Evolutionary conservation across 768 basidiomycete genomes (phyloP).

Genomic region (Phylloporus arenicola): DNA sequence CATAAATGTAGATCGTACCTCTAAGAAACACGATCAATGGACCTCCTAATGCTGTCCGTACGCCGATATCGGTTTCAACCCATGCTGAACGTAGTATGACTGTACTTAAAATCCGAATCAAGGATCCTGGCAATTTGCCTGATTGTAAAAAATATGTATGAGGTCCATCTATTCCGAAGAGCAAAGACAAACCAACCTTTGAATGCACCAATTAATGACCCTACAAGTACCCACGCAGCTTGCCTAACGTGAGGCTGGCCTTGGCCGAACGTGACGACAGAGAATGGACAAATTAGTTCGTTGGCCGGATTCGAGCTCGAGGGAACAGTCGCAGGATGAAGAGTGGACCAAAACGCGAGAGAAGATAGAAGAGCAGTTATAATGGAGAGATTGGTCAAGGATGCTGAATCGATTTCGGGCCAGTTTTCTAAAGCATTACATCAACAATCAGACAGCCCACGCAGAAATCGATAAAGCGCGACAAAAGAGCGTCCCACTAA

Average conservation of each 20-base stretch:
- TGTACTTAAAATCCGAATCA: constrained; percentile 46
- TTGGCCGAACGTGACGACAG: constrained; percentile 40
- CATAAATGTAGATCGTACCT: constrained; percentile 36
- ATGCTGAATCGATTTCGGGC: constrained; percentile 1
- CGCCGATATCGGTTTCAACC: constrained; percentile 64
- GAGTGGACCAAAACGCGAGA: constrained; percentile 54
- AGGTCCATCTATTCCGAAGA: not conserved
- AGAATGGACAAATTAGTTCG: constrained; percentile 24
- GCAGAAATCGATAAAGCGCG: not conserved
- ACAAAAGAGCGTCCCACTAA: not conserved
- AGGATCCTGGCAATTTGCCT: constrained; percentile 22
- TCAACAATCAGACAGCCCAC: constrained; percentile 1
- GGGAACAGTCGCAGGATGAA: constrained; percentile 47
- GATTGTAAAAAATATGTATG: constrained; percentile 1
- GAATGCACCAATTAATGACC: constrained; percentile 36
- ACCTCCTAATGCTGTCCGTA: constrained; percentile 64
- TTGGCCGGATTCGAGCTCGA: constrained; percentile 24
- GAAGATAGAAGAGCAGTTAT: constrained; percentile 15
- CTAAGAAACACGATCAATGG: constrained; percentile 67
- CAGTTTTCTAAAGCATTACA: constrained; percentile 12
- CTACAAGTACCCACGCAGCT: constrained; percentile 60
- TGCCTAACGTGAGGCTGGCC: constrained; percentile 69
- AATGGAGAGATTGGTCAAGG: not conserved
- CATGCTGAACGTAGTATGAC: constrained; percentile 64
- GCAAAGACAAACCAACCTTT: constrained; percentile 37